These are phyloP conservation scores for Colletotrichum agaves DNA, from an alignment of 2,329 filamentous ascomycete genomes.

Conservation along the genomic window DNA sequence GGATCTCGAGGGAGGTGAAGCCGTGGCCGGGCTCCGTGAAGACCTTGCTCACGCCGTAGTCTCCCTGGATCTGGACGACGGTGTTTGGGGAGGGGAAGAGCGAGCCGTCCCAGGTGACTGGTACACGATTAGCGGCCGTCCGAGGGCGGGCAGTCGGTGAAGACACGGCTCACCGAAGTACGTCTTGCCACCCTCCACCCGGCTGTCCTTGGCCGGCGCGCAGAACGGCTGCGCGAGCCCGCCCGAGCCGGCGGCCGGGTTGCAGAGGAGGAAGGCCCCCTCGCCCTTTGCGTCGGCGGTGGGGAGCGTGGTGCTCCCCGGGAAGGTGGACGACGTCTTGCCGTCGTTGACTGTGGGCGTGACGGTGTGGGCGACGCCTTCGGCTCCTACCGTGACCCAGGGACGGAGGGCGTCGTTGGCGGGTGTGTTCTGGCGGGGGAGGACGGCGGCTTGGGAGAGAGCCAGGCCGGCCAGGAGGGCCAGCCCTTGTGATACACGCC, in stretches of 20 bases:
- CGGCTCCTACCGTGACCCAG: conserved; percentile 37
- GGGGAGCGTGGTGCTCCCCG: conserved; percentile 23
- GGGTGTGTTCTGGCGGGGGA: conserved; percentile 14
- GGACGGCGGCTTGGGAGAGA: conserved; percentile 25
- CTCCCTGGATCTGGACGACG: conserved; percentile 34
- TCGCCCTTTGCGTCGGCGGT: conserved; percentile 33
- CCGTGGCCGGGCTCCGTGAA: conserved; percentile 29
- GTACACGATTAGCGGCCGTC: conserved; percentile 12
- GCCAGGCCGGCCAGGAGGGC: conserved; percentile 10
- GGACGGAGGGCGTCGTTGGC: conserved; percentile 28
- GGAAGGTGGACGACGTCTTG: conserved; percentile 31
- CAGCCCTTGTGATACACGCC: conserved; percentile 8
- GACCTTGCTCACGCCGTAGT: conserved; percentile 23
- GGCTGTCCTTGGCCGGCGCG: conserved; percentile 22
- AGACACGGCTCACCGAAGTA: conserved; percentile 33
- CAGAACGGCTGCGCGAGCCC: conserved; percentile 36
- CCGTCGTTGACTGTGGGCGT: conserved; percentile 37
- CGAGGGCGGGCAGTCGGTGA: background rate
- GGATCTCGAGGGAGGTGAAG: conserved; percentile 31
- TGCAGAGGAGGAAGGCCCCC: conserved; percentile 37
- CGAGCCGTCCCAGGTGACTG: conserved; percentile 38
- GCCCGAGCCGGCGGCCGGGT: conserved; percentile 26
- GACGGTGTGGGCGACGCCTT: conserved; percentile 30
- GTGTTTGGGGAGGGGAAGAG: conserved; percentile 34
- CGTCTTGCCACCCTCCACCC: conserved; percentile 32